A percentile compares a stretch with the other conserved stretches of the same genome.
Evolutionary conservation across 2,329 filamentous ascomycete genomes (phyloP).

Genomic region (Pestalotiopsis sp.): DNA sequence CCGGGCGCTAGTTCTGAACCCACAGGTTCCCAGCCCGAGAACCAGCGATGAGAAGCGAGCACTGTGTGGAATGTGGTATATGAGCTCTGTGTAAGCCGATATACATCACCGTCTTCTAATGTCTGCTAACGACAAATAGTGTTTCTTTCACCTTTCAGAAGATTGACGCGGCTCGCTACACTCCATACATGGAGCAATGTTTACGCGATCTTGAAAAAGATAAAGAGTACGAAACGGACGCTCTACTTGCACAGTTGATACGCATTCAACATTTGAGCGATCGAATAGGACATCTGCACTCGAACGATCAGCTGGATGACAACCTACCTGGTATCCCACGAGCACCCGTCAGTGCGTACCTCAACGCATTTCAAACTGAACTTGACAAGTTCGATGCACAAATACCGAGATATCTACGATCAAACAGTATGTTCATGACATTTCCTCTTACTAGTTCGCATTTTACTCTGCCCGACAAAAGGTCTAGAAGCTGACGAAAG

Average conservation of each 20-base stretch:
- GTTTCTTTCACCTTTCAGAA: conserved; percentile 44
- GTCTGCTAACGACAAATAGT: conserved; percentile 26
- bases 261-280: conserved; percentile 53
- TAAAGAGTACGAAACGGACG: conserved; percentile 49
- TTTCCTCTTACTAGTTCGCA: not conserved
- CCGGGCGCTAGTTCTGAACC: conserved; percentile 43
- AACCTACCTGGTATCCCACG: conserved; percentile 37
- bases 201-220: conserved; percentile 45
- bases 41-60: conserved; percentile 56
- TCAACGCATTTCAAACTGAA: conserved; percentile 48
- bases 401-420: conserved; percentile 36
- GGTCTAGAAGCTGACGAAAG: not conserved
- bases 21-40: conserved; percentile 38
- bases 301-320: conserved; percentile 33
- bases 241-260: conserved; percentile 47
- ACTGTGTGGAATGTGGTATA: conserved; percentile 56
- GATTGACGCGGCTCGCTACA: conserved; percentile 53
- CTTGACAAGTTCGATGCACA: conserved; percentile 42
- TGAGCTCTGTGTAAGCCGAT: conserved; percentile 52
- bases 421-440: conserved; percentile 38
- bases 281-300: conserved; percentile 46
- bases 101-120: not conserved
- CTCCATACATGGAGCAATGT: conserved; percentile 54
- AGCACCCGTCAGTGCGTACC: conserved; percentile 46
- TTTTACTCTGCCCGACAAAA: not conserved